Evolutionary conservation across 257 asterid species (phyloP), one percentile per base, ranked within the genome.

Genomic region (Capsicum chinense): DNA sequence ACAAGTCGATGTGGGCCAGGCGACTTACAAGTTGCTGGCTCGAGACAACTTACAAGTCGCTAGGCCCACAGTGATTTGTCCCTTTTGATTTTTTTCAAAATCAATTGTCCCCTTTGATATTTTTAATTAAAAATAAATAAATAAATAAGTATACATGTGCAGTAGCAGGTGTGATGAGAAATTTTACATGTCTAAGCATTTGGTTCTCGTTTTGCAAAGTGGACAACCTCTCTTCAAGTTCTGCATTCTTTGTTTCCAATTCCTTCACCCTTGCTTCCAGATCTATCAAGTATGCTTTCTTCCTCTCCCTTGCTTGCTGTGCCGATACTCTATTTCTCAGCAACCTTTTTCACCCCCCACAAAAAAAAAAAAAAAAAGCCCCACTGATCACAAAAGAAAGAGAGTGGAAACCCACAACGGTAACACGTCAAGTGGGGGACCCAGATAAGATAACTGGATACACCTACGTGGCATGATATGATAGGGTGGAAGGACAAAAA

Each of bases 241-340:
- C 99, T 8, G 97, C 93, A 85, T 97, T 97, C 88, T 95, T 97
- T 14, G 97, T 91, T 82, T 97, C 99, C 91, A 93, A 82, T 79
- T 95, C 98, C 83, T 97, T 97, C 16, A 92, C 98, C 85, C 97
- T 90, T 21, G 81, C 97, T 87, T 97, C 99, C 92, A 97, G 88
- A 84, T 97, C 99, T 64, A 79, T 92, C 93, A 97, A 84, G 83
- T 97, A 93, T 5, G 98, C 98, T 89, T 97, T 97, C 95, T 97
- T 97, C 91, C 99, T 92, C 91, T 97, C 99, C 91, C 99, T 95
- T 69, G 99, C 99, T 89, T 95, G 98, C 84, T 97, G 99, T 44
- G 99, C 99, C 12, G 99, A 97, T 33, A 97, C 99, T 93, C 99
- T 90, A 87, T 97, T 97, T 92, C 99, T 93, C 93, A 97, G 83